Evolutionary conservation across 257 asterid species (phyloP), one percentile per base, ranked within the genome.

Genomic region (Primulina huaijiensis): DNA sequence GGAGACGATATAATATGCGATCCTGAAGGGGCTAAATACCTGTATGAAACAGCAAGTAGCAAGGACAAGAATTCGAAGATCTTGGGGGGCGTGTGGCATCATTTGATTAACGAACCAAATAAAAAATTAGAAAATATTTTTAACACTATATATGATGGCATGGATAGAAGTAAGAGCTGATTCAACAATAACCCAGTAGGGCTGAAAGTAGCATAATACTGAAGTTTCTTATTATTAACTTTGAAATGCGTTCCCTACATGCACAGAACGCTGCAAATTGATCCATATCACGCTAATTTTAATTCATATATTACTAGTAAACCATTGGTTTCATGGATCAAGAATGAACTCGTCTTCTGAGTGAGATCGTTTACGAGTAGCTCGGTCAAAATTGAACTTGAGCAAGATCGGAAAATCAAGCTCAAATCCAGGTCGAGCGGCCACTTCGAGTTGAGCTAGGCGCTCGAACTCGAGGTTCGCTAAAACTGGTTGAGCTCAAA

Each of bases 31-130:
- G 87, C 91, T 0, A 71, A 40, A 59, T 67, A 43, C n/a, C 74
- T 88, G 75, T 83, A 83, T 60, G 66, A 79, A 67, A 38, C 72
- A 7, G 88, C 83, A 1, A 80, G 65, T 7, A 84, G 96, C 62
- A 82, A 87, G 74, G 97, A 90, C 67, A 90, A 90, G 84, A 84
- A 75, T 0, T 25, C 90, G 85, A 83, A 82, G 88, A 71, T 92
- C 17, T 88, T 79, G n/a, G 78, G 82, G 0, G 98, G 87, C 17
- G 79, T 82, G 90, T 82, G 91, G 91, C 98, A 90, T 62, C 95
- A 82, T 57, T 55, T 83, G 82, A 90, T 85, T 37, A 96, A 96
- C 10, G 97, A 90, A 70, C 74, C 82, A 0, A 84, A 87, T 71
- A 82, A 87, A 40, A 40, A 83, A 12, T 89, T 64, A 1, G 83